Conservation (phyloP, 306 rosid genomes). For the Fagus sylvatica region DNA sequence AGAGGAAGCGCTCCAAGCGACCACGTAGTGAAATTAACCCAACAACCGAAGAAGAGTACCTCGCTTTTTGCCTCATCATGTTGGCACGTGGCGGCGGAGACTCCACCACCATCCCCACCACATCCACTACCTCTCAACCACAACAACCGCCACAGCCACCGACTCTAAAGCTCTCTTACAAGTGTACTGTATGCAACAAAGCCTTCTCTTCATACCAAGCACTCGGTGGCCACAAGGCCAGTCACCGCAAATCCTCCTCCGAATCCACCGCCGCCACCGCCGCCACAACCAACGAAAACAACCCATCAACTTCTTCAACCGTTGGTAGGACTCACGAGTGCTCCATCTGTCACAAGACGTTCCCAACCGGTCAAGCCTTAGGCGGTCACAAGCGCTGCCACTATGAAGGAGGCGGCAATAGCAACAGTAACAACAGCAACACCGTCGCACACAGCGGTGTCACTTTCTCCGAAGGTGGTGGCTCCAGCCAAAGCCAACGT, state of each 20-base stretch:
- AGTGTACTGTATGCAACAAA: constrained; percentile 70
- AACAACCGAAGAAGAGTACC: constrained; percentile 73
- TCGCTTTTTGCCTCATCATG: constrained; percentile 98
- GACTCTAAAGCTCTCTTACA: constrained; percentile 39
- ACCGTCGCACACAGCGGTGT: constrained; percentile 18
- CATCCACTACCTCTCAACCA: neutral
- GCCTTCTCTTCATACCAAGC: constrained; percentile 85
- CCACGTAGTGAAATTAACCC: constrained; percentile 42
- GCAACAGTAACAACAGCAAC: constrained; percentile 18
- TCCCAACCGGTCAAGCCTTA: constrained; percentile 86
- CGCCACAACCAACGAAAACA: constrained; percentile 15
- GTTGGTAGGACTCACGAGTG: constrained; percentile 64
- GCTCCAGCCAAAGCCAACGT: constrained; percentile 54
- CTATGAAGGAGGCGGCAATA: constrained; percentile 65
- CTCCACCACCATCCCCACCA: neutral
- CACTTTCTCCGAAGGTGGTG: constrained; percentile 56
- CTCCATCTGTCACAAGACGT: constrained; percentile 79
- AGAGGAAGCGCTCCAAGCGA: constrained; percentile 70
- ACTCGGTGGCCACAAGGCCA: constrained; percentile 93
- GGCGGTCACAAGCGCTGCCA: constrained; percentile 98
- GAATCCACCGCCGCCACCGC: constrained; percentile 24
- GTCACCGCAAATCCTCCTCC: constrained; percentile 67
- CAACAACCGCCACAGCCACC: constrained; percentile 20
- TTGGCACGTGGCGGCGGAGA: constrained; percentile 62
- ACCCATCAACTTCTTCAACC: neutral